Evolutionary conservation across 805 yeast genomes (phyloP).

Genomic region (Wickerhamiella domercqiae): DNA sequence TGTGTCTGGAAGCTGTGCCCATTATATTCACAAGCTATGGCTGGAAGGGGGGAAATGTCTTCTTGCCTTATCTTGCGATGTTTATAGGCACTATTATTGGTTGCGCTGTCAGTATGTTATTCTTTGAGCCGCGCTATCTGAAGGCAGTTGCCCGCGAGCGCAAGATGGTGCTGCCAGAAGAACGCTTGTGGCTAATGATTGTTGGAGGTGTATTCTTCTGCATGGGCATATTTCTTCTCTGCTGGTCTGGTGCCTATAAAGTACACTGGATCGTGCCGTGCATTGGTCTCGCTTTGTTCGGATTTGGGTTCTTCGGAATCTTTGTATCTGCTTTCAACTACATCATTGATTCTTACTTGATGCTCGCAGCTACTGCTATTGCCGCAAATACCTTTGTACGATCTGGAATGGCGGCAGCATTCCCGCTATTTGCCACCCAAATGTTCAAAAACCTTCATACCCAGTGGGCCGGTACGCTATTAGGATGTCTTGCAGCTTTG

Average conservation of each 20-base stretch:
- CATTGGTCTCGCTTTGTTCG: conserved; percentile 37
- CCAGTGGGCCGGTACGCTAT: conserved; percentile 64
- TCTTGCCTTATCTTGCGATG: conserved; percentile 66
- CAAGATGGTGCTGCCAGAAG: conserved; percentile 57
- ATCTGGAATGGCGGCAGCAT: conserved; percentile 50
- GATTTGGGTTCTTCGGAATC: conserved; percentile 37
- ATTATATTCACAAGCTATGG: conserved; percentile 32
- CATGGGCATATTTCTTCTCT: conserved; percentile 68
- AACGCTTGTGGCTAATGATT: conserved; percentile 65
- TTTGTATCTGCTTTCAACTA: conserved; percentile 48
- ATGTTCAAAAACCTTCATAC: conserved; percentile 57
- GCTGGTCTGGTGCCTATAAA: conserved; percentile 73
- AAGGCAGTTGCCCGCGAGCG: conserved; percentile 35
- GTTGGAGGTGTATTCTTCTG: conserved; percentile 55
- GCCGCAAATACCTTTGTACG: conserved; percentile 59
- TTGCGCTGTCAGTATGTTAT: conserved; percentile 34
- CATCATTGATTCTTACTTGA: conserved; percentile 43
- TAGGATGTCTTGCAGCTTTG: conserved; percentile 44
- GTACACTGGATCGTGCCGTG: conserved; percentile 51
- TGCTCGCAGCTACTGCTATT: conserved; percentile 44
- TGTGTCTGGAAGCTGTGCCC: conserved; percentile 26
- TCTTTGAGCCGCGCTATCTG: conserved; percentile 38
- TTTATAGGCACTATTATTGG: conserved; percentile 53
- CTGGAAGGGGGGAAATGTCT: conserved; percentile 45
- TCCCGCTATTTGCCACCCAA: conserved; percentile 55